Percentiles rank a stretch among this genome's conserved stretches.
Conservation (phyloP, 768 basidiomycete genomes). For the Leccinum olivaceopallidum region DNA sequence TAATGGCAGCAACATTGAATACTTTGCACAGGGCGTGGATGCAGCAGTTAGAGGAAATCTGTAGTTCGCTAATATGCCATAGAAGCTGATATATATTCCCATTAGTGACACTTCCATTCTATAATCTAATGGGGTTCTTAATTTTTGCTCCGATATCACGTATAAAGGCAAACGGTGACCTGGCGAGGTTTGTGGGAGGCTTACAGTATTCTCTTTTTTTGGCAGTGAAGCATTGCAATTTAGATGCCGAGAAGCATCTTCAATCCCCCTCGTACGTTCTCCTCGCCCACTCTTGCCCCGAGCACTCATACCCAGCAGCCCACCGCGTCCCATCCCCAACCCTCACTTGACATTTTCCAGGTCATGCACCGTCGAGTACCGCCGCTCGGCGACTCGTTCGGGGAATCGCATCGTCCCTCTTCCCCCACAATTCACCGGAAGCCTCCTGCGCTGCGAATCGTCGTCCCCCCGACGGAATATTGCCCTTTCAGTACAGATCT, state of each 20-base stretch:
- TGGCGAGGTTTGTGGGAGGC: constrained; percentile 17
- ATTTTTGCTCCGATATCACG: constrained; percentile 13
- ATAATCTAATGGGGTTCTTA: constrained; percentile 19
- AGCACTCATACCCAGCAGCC: neutral
- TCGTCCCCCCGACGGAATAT: constrained; percentile 35
- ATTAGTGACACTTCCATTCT: constrained; percentile 23
- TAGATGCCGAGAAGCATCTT: constrained; percentile 19
- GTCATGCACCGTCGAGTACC: constrained; percentile 17
- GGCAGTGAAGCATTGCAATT: constrained; percentile 17
- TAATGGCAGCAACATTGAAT: constrained; percentile 80
- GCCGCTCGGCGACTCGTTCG: constrained; percentile 14
- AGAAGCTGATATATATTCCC: constrained; percentile 19
- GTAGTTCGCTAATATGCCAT: constrained; percentile 40
- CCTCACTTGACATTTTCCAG: constrained; percentile 6
- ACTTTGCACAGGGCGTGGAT: constrained; percentile 87
- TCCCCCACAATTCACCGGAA: constrained; percentile 17
- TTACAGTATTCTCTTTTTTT: neutral
- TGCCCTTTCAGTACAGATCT: constrained; percentile 35
- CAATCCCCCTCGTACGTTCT: constrained; percentile 23
- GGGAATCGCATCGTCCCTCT: constrained; percentile 8
- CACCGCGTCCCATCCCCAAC: neutral
- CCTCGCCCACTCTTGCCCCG: neutral
- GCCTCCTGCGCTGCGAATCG: constrained; percentile 28
- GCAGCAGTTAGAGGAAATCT: constrained; percentile 78
- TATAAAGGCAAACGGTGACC: constrained; percentile 17